phyloP scores from a whole-genome alignment of 1,139 yeast species.

The Blastobotrys niveus region DNA sequence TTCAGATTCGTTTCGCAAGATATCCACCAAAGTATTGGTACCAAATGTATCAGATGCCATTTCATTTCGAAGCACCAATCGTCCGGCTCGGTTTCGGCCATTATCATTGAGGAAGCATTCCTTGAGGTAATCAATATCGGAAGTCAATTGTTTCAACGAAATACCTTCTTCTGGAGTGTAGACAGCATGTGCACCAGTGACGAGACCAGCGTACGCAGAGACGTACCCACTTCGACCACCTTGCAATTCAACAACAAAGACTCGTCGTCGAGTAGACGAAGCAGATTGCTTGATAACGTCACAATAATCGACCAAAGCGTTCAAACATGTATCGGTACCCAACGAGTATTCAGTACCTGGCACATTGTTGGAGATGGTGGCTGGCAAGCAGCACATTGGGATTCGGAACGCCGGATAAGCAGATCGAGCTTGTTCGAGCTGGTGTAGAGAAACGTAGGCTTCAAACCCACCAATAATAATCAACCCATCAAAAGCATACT shows the following conservation, averaged over 20 bases:
- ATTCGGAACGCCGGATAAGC: constrained; percentile 86
- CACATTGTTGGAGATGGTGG: constrained; percentile 94
- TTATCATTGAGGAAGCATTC: constrained; percentile 65
- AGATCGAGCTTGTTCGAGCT: constrained; percentile 64
- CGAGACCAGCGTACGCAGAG: constrained; percentile 82
- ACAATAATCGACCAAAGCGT: constrained; percentile 83
- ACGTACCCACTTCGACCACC: constrained; percentile 95
- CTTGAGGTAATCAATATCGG: constrained; percentile 66
- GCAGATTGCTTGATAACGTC: constrained; percentile 95
- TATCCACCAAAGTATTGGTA: constrained; percentile 75
- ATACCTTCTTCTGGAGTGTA: constrained; percentile 91
- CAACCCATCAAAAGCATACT: constrained; percentile 77
- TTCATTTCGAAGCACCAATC: constrained; percentile 78
- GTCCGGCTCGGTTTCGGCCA: constrained; percentile 83
- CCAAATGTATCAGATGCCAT: constrained; percentile 77
- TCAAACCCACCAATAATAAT: constrained; percentile 94
- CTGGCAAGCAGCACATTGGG: constrained; percentile 90
- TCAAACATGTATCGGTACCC: constrained; percentile 92
- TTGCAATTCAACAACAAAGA: constrained; percentile 93
- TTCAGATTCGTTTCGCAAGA: constrained; percentile 69
- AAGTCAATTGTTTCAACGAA: constrained; percentile 61
- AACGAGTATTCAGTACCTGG: constrained; percentile 95
- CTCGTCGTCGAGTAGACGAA: constrained; percentile 88
- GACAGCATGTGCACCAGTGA: constrained; percentile 88
- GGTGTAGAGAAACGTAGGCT: constrained; percentile 77